A percentile compares a stretch with the other conserved stretches of the same genome.
phyloP scores from a whole-genome alignment of 2,329 filamentous ascomycete species.

The Chaetomium sp. region DNA sequence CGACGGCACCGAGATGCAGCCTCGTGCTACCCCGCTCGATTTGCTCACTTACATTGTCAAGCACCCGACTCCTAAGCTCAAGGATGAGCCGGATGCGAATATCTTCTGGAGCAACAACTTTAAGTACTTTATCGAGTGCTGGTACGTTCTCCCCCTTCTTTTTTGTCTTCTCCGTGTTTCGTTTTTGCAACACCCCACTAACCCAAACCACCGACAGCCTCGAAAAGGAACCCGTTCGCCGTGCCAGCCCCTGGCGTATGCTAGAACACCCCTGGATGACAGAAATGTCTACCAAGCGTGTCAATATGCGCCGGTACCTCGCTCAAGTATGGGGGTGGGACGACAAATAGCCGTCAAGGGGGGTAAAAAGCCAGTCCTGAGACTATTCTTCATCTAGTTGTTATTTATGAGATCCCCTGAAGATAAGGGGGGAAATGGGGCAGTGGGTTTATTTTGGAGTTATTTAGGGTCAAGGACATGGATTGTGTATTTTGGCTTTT shows the following conservation, averaged over 20 bases:
- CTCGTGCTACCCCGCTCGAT: conserved; percentile 86
- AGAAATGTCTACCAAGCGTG: conserved; percentile 91
- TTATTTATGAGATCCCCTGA: not conserved
- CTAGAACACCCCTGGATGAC: conserved; percentile 98
- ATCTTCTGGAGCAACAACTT: conserved; percentile 97
- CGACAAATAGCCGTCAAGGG: conserved; percentile 37
- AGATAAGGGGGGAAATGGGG: too few relatives aligned
- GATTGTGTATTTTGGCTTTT: too few relatives aligned
- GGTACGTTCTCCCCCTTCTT: conserved; percentile 54
- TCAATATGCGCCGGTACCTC: conserved; percentile 95
- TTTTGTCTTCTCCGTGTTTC: not conserved
- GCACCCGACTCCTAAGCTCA: conserved; percentile 89
- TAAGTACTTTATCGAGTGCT: conserved; percentile 99
- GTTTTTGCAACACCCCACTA: not conserved
- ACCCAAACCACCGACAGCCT: conserved; percentile 50
- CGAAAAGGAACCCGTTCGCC: conserved; percentile 81
- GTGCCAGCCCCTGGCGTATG: conserved; percentile 97
- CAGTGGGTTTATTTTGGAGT: too few relatives aligned
- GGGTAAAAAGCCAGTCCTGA: conserved; percentile 9
- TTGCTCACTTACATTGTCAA: conserved; percentile 95
- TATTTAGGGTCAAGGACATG: too few relatives aligned
- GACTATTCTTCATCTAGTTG: not conserved
- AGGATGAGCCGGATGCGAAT: conserved; percentile 83
- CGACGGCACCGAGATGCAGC: conserved; percentile 92
- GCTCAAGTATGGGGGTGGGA: conserved; percentile 97